Evolutionary conservation across 495 filamentous ascomycete genomes (phyloP).

Genomic region (Penicillium goetzii): DNA sequence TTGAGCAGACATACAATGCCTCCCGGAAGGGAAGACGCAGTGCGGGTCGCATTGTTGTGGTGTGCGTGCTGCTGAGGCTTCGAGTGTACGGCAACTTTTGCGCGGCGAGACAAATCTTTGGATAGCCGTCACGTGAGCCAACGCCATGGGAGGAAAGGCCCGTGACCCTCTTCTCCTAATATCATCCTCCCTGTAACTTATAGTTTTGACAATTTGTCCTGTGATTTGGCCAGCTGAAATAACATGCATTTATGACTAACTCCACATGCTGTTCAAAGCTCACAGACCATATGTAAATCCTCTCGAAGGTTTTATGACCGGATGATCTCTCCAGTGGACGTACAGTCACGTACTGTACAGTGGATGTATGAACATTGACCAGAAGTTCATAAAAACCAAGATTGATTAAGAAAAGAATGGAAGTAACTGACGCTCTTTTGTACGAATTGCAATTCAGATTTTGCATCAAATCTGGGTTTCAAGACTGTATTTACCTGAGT

Average conservation of each 20-base stretch:
- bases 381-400: too few relatives aligned
- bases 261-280: too few relatives aligned
- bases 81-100: constrained; percentile 25
- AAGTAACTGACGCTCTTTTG: too few relatives aligned
- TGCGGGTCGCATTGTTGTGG: constrained; percentile 46
- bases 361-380: too few relatives aligned
- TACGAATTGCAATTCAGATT: too few relatives aligned
- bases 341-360: too few relatives aligned
- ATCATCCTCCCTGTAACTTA: not conserved
- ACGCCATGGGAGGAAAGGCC: not conserved
- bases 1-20: constrained; percentile 49
- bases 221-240: not conserved
- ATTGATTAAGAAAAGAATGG: too few relatives aligned
- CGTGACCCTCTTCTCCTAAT: not conserved
- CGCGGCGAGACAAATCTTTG: constrained; percentile 31
- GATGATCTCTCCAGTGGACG: not conserved
- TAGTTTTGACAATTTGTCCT: not conserved
- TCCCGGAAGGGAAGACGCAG: constrained; percentile 45
- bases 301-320: too few relatives aligned
- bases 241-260: too few relatives aligned
- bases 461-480: not conserved
- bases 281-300: too few relatives aligned
- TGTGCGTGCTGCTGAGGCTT: constrained; percentile 19
- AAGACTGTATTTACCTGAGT: not conserved
- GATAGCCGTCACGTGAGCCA: constrained; percentile 29